These are phyloP conservation scores for Lachancea cidri DNA, from an alignment of 805 yeast species.

Conservation along the genomic window DNA sequence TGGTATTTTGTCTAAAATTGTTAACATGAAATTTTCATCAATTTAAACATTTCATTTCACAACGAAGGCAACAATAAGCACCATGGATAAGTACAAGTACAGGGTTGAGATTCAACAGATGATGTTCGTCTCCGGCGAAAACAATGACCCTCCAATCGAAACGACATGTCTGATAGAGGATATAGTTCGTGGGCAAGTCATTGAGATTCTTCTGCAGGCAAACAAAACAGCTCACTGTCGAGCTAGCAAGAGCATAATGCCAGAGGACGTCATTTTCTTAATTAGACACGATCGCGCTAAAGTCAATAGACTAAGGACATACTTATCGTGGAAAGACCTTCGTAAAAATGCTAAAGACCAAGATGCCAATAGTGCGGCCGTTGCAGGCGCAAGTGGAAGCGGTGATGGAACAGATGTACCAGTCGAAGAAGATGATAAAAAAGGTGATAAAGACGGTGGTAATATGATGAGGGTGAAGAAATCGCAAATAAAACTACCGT, in stretches of 20 bases:
- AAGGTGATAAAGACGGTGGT: conserved; percentile 39
- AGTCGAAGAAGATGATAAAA: conserved; percentile 26
- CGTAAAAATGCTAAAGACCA: conserved; percentile 74
- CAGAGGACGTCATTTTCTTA: conserved; percentile 89
- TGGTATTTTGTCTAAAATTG: background rate
- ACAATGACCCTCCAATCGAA: conserved; percentile 88
- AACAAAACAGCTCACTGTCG: conserved; percentile 70
- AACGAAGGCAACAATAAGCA: conserved; percentile 4
- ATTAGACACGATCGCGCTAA: conserved; percentile 93
- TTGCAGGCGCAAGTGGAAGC: conserved; percentile 45
- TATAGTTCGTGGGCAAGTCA: conserved; percentile 90
- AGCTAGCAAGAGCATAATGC: conserved; percentile 78
- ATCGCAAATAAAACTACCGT: conserved; percentile 78
- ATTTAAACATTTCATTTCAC: background rate
- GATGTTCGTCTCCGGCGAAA: conserved; percentile 98
- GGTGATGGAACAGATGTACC: conserved; percentile 39
- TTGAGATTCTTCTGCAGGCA: conserved; percentile 74
- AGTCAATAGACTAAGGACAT: conserved; percentile 84
- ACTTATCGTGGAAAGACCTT: conserved; percentile 94
- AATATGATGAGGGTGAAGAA: conserved; percentile 57
- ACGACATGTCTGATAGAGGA: conserved; percentile 93
- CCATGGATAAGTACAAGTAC: conserved; percentile 59
- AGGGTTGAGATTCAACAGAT: conserved; percentile 93
- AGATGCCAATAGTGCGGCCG: conserved; percentile 56
- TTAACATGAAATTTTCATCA: background rate